Conservation (phyloP, 345 rosid species). For the Psidium friedrichsthalianum region DNA sequence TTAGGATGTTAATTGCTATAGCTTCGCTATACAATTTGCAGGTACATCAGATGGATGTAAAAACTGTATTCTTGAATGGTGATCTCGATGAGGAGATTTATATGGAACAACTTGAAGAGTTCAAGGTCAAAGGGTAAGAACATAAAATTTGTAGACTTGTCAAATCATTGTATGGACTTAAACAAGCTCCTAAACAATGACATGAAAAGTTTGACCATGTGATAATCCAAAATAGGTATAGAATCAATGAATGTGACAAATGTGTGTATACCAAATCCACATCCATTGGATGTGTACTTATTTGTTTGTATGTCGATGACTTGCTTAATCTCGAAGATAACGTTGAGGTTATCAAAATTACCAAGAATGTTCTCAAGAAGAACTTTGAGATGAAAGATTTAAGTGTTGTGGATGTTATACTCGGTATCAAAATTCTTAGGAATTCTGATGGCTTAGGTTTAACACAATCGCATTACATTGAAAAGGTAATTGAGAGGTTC, state of each 20-base stretch:
- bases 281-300: neutral
- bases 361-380: neutral
- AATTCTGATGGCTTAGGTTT: neutral
- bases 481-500: neutral
- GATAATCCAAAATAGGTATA: too few species aligned
- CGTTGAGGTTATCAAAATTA: neutral
- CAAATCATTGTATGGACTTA: too few species aligned
- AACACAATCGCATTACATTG: neutral
- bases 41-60: too few species aligned
- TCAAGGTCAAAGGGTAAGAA: too few species aligned
- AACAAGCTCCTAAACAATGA: too few species aligned
- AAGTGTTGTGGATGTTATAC: neutral
- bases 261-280: neutral
- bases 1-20: too few species aligned
- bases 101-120: too few species aligned
- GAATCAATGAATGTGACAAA: neutral
- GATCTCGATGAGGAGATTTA: too few species aligned
- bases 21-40: too few species aligned
- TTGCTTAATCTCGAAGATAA: neutral
- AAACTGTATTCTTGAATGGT: too few species aligned
- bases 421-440: neutral
- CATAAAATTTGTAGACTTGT: too few species aligned
- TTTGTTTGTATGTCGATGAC: neutral
- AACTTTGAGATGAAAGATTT: neutral
- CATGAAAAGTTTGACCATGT: too few species aligned